A percentile compares a stretch with the other conserved stretches of the same genome.
Conservation (phyloP, 805 yeast genomes). For the Wickerhamiella vanderwaltii region DNA sequence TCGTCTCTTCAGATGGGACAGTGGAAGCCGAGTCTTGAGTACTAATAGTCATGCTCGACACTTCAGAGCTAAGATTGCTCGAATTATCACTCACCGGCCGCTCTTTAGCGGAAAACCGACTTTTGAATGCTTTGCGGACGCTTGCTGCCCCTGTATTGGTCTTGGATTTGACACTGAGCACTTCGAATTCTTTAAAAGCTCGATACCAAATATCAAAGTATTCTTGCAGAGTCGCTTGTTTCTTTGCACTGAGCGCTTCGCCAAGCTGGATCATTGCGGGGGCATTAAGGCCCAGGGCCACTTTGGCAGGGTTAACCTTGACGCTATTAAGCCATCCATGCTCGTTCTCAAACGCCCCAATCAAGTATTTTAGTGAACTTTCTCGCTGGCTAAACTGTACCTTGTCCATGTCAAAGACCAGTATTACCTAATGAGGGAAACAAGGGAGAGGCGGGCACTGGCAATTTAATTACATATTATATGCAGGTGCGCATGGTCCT, state of each 20-base stretch:
- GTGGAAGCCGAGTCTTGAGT: neutral
- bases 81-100: neutral
- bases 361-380: constrained; percentile 13
- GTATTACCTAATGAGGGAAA: too few species aligned
- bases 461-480: too few species aligned
- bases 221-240: constrained; percentile 11
- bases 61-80: constrained; percentile 2
- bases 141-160: constrained; percentile 1
- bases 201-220: constrained; percentile 13
- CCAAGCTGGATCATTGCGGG: constrained; percentile 14
- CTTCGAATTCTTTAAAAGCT: constrained; percentile 12
- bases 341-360: constrained; percentile 12
- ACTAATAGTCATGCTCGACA: neutral
- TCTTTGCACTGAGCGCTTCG: constrained; percentile 14
- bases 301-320: constrained; percentile 4
- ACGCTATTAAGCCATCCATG: constrained; percentile 12
- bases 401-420: constrained; percentile 8
- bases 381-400: constrained; percentile 11
- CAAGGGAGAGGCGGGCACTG: too few species aligned
- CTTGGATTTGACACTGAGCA: neutral
- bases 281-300: constrained; percentile 8
- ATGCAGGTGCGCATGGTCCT: too few species aligned
- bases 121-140: constrained; percentile 9
- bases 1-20: neutral
- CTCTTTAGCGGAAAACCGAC: neutral